Evolutionary conservation across 331 rosid species (phyloP), one percentile per base, ranked within the genome.

Genomic region (Acacia concinna): DNA sequence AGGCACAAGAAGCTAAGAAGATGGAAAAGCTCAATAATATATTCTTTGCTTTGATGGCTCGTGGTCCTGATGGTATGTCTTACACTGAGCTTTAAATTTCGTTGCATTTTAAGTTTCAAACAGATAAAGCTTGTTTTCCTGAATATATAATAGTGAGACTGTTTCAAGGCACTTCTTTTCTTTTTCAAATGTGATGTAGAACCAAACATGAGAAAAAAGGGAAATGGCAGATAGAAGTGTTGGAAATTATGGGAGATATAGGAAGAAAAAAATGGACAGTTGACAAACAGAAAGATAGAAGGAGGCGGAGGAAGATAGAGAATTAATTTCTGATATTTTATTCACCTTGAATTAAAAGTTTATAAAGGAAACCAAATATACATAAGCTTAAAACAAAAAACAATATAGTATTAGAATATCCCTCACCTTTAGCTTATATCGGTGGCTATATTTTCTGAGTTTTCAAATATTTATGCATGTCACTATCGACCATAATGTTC

Each of bases 1-100:
- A 91, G 63, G 90, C 94, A 7, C 97, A 91, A 71, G 97, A 91
- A 31, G 97, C 91, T n/a, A 91, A 85, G 84, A 91, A 91, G 88
- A 91, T 91, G 97, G 97, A 91, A 72, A 91, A 86, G 77, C 91
- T 91, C 25, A 89, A 91, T 77, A 91, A 89, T 80, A 80, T 89
- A 57, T 91, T 91, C 79, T 91, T 91, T 90, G 81, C 97, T 65
- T 76, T 91, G 86, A 91, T 91, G 97, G 90, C 97, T 68, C 84
- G 97, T n/a, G 97, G 97, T 62, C 97, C 97, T 57, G 94, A 89
- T 46, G 97, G 97, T 91, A 89, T 71, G 27, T 49, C 62, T 52
- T 80, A 17, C 32, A n/a, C 44, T 46, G 23, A 52, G 38, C 73
- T 81, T 25, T 80, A 23, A 7, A 25, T 49, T 40, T 44, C 70